Conservation (phyloP, 768 basidiomycete species). For the Hypholoma sublateritium region DNA sequence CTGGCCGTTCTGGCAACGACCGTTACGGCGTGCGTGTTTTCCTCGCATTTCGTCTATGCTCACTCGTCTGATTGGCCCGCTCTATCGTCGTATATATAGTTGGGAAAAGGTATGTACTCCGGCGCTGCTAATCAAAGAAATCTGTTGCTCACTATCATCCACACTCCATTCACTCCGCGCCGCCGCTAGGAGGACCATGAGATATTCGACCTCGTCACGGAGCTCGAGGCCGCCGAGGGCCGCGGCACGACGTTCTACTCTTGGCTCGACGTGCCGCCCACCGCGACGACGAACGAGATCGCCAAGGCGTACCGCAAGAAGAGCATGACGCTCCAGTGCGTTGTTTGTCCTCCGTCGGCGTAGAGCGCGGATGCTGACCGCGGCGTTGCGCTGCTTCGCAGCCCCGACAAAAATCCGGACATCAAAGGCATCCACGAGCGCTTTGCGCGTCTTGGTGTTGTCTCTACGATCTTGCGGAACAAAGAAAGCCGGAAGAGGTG, state of each 20-base stretch:
- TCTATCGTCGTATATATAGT: constrained; percentile 30
- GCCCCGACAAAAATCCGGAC: constrained; percentile 94
- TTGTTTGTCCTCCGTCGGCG: constrained; percentile 12
- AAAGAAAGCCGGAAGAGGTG: constrained; percentile 75
- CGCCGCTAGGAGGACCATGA: constrained; percentile 84
- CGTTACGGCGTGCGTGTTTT: constrained; percentile 56
- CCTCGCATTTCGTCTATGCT: neutral
- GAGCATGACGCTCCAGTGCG: constrained; percentile 88
- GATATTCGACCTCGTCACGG: constrained; percentile 91
- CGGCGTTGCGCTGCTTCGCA: constrained; percentile 26
- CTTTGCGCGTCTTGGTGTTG: constrained; percentile 89
- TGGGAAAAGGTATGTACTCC: constrained; percentile 64
- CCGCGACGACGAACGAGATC: constrained; percentile 76
- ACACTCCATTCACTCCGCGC: neutral
- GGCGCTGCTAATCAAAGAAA: neutral
- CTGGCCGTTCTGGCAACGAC: constrained; percentile 53
- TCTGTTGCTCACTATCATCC: neutral
- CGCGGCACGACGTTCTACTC: constrained; percentile 97
- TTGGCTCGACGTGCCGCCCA: constrained; percentile 78
- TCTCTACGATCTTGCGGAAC: constrained; percentile 79
- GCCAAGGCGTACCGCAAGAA: constrained; percentile 89
- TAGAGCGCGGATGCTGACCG: neutral
- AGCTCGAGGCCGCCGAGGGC: constrained; percentile 81
- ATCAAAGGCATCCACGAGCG: constrained; percentile 82
- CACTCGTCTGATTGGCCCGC: constrained; percentile 1